Base-by-base conservation (phyloP, 148 eudicot genomes). In the Silene latifolia region DNA sequence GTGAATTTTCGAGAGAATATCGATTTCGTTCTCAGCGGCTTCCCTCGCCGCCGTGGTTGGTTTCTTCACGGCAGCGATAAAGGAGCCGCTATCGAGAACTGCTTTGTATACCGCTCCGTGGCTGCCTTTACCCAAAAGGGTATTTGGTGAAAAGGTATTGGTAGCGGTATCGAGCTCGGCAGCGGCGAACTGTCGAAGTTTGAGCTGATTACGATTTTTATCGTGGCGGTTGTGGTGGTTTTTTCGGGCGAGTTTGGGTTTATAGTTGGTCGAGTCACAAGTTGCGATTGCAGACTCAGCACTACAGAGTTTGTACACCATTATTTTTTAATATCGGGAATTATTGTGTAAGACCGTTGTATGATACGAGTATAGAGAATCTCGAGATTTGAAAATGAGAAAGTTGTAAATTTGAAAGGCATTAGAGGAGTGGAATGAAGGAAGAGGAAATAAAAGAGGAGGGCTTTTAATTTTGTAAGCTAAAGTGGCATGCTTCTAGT, bases 71-170 rank as follows among this genome's bases (percentile, higher is more conserved):
- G 98, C 98, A 69, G 90, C 95, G 27, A 79, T 60, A 67, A 87
- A 80, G 0, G 60, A 14, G 11, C 81, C 81, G 78, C 44, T 57
- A 77, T 80, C 74, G 62, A 93, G 84, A 27, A 68, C 11, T 59
- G 93, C 95, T 47, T 67, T 82, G 80, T 86, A 93, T 35, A 93
- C 97, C 68, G 84, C 76, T 68, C 97, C 97, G 72, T 93, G 91
- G 63, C 97, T 91, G 73, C 98, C 98, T 72, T 88, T 93, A 0
- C 98, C 98, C 62, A 93, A 93, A 42, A 93, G 81, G 57, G 66
- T 76, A 14, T 44, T 11, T 0, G 85, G 25, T 1, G 98, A 91
- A 89, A 91, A 93, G 68, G 46, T 74, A 57, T 85, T 24, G 71
- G 98, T 93, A 58, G 97, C 87, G 17, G 88, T 20, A 18, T 83